These are phyloP conservation scores for Elymus sibiricus DNA, from an alignment of 176 grass and related monocot genomes.

Conservation along the genomic window DNA sequence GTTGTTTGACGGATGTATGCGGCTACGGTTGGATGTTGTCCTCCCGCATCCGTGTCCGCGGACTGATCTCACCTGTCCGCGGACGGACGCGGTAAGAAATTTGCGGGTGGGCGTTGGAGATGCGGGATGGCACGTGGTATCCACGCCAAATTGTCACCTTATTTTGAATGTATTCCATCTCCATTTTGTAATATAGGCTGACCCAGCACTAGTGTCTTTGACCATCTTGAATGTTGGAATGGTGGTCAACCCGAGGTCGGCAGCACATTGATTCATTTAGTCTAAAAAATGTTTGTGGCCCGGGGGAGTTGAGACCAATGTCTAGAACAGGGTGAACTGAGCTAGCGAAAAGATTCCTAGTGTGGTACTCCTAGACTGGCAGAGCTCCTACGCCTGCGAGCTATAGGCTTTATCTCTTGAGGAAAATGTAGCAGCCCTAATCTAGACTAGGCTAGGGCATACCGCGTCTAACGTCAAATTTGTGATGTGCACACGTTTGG, in stretches of 20 bases:
- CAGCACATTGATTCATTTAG: neutral
- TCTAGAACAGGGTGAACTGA: constrained; percentile 20
- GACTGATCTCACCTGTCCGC: too few relatives aligned
- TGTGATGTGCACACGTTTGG: constrained; percentile 17
- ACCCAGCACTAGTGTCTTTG: neutral
- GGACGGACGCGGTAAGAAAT: too few relatives aligned
- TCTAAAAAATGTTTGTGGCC: neutral
- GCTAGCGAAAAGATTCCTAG: constrained; percentile 25
- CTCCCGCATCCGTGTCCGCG: too few relatives aligned
- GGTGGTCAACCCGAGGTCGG: constrained; percentile 8
- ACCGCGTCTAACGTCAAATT: constrained; percentile 38
- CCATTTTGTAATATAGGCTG: neutral
- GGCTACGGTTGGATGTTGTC: too few relatives aligned
- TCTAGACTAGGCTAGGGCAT: neutral
- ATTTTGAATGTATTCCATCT: neutral
- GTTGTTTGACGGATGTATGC: too few relatives aligned
- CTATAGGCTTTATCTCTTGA: neutral
- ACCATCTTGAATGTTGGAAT: neutral
- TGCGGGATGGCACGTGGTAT: neutral
- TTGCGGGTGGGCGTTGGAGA: too few relatives aligned
- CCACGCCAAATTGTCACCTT: neutral
- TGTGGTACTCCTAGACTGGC: neutral
- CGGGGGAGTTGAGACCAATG: neutral
- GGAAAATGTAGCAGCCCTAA: neutral
- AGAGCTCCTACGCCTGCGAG: neutral